Base-by-base conservation (phyloP, 805 yeast genomes). In the Candida nemodendra region DNA sequence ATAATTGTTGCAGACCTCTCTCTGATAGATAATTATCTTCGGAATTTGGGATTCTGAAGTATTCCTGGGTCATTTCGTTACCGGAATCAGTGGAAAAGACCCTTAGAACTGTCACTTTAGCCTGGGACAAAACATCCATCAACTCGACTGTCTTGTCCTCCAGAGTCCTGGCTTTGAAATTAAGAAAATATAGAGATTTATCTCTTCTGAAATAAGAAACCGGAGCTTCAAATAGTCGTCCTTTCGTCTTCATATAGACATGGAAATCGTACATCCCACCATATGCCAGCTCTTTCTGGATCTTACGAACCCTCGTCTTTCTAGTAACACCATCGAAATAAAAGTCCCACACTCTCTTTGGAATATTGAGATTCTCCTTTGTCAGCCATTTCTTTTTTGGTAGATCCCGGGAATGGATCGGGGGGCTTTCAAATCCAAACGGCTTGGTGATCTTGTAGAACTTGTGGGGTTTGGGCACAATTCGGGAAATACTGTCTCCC, bases 171-270 rank as follows among this genome's bases (percentile, higher is more conserved):
- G 81, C 91, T 18, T 63, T 57, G 42, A 91, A 68, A 54, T 89
- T 89, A 8, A 98, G 96, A 64, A 93, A 87, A 57, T 78, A 93
- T 32, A 78, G 64, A 0, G 97, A 71, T 53, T 75, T 82, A 6
- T 84, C 90, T 9, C 69, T 64, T 42, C 75, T 76, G 74, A 91
- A 90, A 50, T 76, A 82, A 1, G 89, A 76, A n/a, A 75, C 69
- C 1, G 98, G 98, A 0, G 96, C 76, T 13, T 73, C 66, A 66
- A 89, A 93, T 45, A 90, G 70, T 62, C 89, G 88, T 17, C 98
- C 99, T 26, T 79, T 75, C 2, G 91, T 85, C 50, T 81, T 82
- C 33, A 81, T 68, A 54, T 78, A 81, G 2, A 75, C 71, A 51
- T 76, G 76, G 54, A 81, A 69, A 42, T 81, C 83, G 45, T 77